Percentiles rank a stretch among this genome's conserved stretches.
phyloP scores from a whole-genome alignment of 2,329 filamentous ascomycete species.

The Pseudogymnoascus sp. region DNA sequence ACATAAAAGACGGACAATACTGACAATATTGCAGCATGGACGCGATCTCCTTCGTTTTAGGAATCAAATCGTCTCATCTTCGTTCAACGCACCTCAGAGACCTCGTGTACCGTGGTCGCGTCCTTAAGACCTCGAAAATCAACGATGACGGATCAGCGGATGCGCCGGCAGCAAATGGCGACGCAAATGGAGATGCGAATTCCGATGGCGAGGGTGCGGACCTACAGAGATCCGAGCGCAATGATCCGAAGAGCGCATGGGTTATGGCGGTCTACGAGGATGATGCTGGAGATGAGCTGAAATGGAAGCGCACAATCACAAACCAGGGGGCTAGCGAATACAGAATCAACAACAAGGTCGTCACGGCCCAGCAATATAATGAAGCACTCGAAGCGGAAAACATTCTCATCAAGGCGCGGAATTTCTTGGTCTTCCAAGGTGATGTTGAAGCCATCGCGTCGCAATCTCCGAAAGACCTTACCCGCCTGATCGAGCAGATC shows the following conservation, averaged over 20 bases:
- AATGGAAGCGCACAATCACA: constrained; percentile 94
- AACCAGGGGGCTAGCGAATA: constrained; percentile 86
- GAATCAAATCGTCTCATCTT: constrained; percentile 97
- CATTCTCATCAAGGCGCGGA: constrained; percentile 94
- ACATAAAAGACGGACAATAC: constrained; percentile 13
- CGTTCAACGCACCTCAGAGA: constrained; percentile 91
- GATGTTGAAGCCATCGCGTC: constrained; percentile 96
- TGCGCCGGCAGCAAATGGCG: constrained; percentile 48
- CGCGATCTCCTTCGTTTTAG: constrained; percentile 96
- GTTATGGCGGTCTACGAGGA: constrained; percentile 99
- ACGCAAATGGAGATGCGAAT: constrained; percentile 54
- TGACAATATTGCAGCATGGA: constrained; percentile 67
- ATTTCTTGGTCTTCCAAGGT: constrained; percentile 97
- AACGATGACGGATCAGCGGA: constrained; percentile 73
- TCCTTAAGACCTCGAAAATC: constrained; percentile 85
- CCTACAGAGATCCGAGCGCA: constrained; percentile 58
- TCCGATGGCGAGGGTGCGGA: constrained; percentile 53
- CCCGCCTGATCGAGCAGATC: constrained; percentile 91
- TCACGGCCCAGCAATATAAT: constrained; percentile 89
- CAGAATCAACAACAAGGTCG: constrained; percentile 86
- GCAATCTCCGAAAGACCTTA: constrained; percentile 89
- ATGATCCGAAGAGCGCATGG: constrained; percentile 91
- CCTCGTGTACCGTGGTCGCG: constrained; percentile 89
- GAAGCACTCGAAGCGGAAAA: constrained; percentile 86
- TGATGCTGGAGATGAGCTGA: constrained; percentile 88